A percentile compares a stretch with the other conserved stretches of the same genome.
These are phyloP conservation scores for Phytopythium chamaehyphon DNA, from an alignment of 352 stramenopile genomes.

Conservation along the genomic window DNA sequence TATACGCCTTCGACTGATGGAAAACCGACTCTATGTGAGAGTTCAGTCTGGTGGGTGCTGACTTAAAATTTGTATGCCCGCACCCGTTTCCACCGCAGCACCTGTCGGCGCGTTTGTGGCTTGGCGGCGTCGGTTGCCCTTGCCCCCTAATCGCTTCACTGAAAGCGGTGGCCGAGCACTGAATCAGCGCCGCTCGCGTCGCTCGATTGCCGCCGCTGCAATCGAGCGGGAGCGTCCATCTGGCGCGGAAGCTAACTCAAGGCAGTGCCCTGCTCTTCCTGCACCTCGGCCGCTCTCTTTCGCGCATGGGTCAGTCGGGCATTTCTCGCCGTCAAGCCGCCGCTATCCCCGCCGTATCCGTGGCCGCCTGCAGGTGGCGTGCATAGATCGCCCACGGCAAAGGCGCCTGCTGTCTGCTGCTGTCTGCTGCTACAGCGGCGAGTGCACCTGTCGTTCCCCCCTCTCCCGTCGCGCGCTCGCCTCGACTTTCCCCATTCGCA, in stretches of 20 bases:
- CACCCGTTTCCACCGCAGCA: conserved; percentile 3
- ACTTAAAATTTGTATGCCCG: conserved; percentile 1
- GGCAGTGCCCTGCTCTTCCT: not conserved
- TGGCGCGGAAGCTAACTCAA: not conserved
- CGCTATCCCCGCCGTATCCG: too few species aligned
- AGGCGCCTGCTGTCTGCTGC: too few species aligned
- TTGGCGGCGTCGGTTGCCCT: not conserved
- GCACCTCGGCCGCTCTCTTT: too few species aligned
- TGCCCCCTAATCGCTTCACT: conserved; percentile 1
- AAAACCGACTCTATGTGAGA: conserved; percentile 2
- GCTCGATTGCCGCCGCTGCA: not conserved
- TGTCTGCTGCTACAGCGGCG: too few species aligned
- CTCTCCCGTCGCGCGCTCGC: not conserved
- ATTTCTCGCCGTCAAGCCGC: too few species aligned
- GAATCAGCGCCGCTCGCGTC: not conserved
- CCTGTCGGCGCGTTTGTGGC: conserved; percentile 6
- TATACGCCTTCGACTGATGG: conserved; percentile 1
- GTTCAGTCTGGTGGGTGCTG: not conserved
- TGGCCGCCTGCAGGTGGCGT: too few species aligned
- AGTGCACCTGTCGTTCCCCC: too few species aligned
- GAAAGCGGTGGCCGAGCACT: not conserved
- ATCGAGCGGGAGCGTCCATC: conserved; percentile 2
- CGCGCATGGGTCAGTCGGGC: too few species aligned
- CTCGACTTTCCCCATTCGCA: conserved; percentile 17
- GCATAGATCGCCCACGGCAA: too few species aligned